phyloP scores from a whole-genome alignment of 108 stramenopile species.

The Cyclotella baltica region DNA sequence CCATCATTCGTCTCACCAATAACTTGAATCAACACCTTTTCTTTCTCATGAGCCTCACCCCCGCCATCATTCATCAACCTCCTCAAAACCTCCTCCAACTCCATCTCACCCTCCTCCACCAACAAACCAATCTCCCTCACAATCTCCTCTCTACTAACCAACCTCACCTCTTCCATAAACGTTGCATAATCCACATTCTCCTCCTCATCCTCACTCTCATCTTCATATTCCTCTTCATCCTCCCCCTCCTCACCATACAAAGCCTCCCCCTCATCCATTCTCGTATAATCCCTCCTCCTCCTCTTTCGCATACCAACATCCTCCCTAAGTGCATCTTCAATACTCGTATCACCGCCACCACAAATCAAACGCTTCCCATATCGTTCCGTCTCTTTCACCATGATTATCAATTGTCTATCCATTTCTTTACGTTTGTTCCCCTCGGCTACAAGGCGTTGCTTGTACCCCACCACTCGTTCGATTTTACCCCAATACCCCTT shows the following conservation, averaged over 20 bases:
- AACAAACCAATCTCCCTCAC: constrained; percentile 22
- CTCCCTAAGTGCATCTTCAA: constrained; percentile 66
- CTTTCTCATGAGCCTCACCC: neutral
- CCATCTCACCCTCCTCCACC: constrained; percentile 47
- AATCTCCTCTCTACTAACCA: constrained; percentile 15
- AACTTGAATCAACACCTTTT: constrained; percentile 29
- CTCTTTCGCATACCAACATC: neutral
- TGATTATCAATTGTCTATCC: constrained; percentile 83
- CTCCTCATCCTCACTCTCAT: constrained; percentile 31
- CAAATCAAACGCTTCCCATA: constrained; percentile 66
- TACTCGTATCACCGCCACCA: constrained; percentile 47
- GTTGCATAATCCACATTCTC: constrained; percentile 24
- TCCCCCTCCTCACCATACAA: constrained; percentile 19
- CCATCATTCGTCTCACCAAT: constrained; percentile 40
- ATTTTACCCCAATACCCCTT: constrained; percentile 79
- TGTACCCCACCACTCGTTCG: constrained; percentile 83
- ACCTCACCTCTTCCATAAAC: constrained; percentile 22
- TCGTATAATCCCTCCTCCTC: constrained; percentile 26
- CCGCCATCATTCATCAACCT: constrained; percentile 35
- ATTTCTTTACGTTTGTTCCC: constrained; percentile 72
- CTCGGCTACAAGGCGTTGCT: constrained; percentile 77
- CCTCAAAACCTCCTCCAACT: constrained; percentile 27
- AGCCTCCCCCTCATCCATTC: constrained; percentile 21
- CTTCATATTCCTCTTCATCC: constrained; percentile 29
- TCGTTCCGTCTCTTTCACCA: constrained; percentile 86